Evolutionary conservation across 2,329 filamentous ascomycete genomes (phyloP), one percentile per base, ranked within the genome.

Genomic region (Lachnellula willkommii): DNA sequence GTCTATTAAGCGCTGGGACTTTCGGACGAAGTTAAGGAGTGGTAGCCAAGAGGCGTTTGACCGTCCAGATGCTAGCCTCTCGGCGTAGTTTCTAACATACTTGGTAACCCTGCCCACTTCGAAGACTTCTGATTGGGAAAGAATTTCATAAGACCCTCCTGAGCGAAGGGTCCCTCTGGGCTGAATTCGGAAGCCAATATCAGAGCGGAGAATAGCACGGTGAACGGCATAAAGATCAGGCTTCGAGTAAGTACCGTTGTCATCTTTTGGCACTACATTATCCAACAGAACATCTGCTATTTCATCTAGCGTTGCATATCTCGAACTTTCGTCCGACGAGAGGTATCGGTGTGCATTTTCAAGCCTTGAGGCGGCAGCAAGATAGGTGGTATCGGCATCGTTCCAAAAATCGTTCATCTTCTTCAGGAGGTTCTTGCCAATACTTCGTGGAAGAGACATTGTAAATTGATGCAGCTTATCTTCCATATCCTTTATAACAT

Each of bases 141-240:
- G 75, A 55, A 92, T 77, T 59, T 85, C 79, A 63, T 87, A 88
- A 32, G 88, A 80, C 69, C 71, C 79, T 65, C 72, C 83, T 66
- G 75, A 68, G 67, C 70, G 78, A 70, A 71, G 78, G 68, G 60
- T 79, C 64, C 61, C 58, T 24, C 70, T 77, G 69, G 58, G 62
- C 59, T 79, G 76, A n/a, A 68, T 80, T 60, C 77, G 76, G 66
- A 91, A 89, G 28, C 77, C 81, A 52, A 83, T 75, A 8, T 85
- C 82, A 57, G 84, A 79, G 42, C 78, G 75, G 24, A 78, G 69
- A 7, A 93, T 68, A 8, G 85, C 79, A 54, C 81, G 81, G 62
- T 90, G 85, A 6, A 91, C 82, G 4, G 89, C 88, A 64, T 90
- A 88, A 5, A 90, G 71, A 8, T 79, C 77, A 28, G 76, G 65